phyloP scores from a whole-genome alignment of 208 protist species.

The Herpetomonas tarakana region DNA sequence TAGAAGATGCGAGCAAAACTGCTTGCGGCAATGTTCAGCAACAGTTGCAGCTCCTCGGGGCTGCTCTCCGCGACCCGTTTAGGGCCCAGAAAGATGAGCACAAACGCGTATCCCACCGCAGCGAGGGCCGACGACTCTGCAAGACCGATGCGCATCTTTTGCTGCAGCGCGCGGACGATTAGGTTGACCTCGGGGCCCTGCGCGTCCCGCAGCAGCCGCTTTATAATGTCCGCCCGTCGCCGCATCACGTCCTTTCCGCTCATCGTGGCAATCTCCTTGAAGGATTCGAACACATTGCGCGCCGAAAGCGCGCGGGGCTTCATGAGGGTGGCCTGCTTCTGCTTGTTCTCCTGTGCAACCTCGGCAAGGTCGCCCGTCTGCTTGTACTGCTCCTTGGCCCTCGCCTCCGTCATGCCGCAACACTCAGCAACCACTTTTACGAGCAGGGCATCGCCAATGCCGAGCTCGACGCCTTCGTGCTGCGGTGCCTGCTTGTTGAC shows the following conservation, averaged over 20 bases:
- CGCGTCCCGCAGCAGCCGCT: constrained; percentile 88
- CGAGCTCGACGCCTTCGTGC: constrained; percentile 97
- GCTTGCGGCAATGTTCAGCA: constrained; percentile 53
- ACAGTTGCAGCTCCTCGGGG: constrained; percentile 54
- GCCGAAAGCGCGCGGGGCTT: constrained; percentile 91
- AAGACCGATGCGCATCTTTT: constrained; percentile 98
- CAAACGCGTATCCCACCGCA: constrained; percentile 93
- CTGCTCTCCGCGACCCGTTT: constrained; percentile 27
- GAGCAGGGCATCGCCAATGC: constrained; percentile 96
- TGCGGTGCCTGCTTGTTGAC: constrained; percentile 96
- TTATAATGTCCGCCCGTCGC: constrained; percentile 93
- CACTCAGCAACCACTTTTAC: constrained; percentile 94
- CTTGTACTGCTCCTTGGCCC: constrained; percentile 85
- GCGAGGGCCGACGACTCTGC: constrained; percentile 95
- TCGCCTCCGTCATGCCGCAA: constrained; percentile 89
- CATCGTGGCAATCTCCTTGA: constrained; percentile 91
- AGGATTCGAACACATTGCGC: constrained; percentile 80
- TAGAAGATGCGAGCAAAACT: constrained; percentile 70
- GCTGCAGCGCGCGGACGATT: constrained; percentile 95
- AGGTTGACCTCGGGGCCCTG: constrained; percentile 93
- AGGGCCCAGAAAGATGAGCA: constrained; percentile 62
- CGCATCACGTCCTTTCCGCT: constrained; percentile 87
- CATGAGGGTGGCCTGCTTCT: constrained; percentile 88
- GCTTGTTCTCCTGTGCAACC: constrained; percentile 90
- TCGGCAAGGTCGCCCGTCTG: constrained; percentile 95